These are phyloP conservation scores for Crepidotus variabilis DNA, from an alignment of 768 basidiomycete species.

Conservation along the genomic window DNA sequence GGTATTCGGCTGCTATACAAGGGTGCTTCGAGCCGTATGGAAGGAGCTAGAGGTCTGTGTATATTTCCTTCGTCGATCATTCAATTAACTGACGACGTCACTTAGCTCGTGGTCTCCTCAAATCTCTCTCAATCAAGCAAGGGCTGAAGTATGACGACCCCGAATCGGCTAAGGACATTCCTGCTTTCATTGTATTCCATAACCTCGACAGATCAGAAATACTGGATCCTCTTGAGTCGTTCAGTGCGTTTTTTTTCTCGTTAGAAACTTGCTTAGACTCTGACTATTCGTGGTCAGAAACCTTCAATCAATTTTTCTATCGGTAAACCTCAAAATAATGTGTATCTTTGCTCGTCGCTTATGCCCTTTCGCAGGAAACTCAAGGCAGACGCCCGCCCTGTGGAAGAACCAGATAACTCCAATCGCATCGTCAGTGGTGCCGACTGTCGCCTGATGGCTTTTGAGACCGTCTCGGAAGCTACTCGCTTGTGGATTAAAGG, in stretches of 20 bases:
- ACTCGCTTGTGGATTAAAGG: slow-evolving; percentile 97
- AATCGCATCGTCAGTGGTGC: slow-evolving; percentile 82
- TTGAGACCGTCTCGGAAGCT: slow-evolving; percentile 81
- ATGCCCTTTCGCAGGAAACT: slow-evolving; percentile 58
- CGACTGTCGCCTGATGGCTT: slow-evolving; percentile 95
- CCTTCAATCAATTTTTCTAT: slow-evolving; percentile 93
- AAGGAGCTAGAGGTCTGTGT: slow-evolving; percentile 73
- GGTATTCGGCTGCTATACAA: slow-evolving; percentile 93
- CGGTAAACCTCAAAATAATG: slow-evolving; percentile 31
- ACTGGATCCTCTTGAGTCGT: slow-evolving; percentile 75
- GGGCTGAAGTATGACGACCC: slow-evolving; percentile 90
- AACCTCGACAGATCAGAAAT: slow-evolving; percentile 81
- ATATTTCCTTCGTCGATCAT: background rate
- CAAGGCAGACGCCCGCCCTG: slow-evolving; percentile 75
- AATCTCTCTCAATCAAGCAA: slow-evolving; percentile 90
- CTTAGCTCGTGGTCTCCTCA: slow-evolving; percentile 78
- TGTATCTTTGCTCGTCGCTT: slow-evolving; percentile 2
- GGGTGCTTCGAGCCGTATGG: slow-evolving; percentile 86
- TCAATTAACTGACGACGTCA: background rate
- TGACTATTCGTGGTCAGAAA: slow-evolving; percentile 43
- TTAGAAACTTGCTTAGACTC: background rate
- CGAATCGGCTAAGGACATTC: slow-evolving; percentile 81
- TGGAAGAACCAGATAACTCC: slow-evolving; percentile 70
- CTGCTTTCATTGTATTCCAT: slow-evolving; percentile 87
- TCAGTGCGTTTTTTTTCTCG: slow-evolving; percentile 56